Evolutionary conservation across 192 early-diverging fungal genomes (phyloP).

Genomic region (Phycomyces nitens): DNA sequence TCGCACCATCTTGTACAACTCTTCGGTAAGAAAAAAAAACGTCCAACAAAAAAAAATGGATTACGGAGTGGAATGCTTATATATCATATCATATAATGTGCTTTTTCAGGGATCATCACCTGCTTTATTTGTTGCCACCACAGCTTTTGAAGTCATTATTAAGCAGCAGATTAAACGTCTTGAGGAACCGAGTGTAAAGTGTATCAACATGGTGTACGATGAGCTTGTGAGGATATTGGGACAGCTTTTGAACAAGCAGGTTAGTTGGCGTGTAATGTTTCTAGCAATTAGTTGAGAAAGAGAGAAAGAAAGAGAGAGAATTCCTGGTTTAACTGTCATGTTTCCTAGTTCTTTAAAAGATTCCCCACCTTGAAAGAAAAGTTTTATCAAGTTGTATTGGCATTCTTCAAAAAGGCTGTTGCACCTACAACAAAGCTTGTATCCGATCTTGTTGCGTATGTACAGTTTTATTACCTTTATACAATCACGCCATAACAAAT

Average conservation of each 20-base stretch:
- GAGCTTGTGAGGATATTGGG: slow-evolving; percentile 96
- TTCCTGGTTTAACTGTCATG: too few species aligned
- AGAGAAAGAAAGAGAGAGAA: background rate
- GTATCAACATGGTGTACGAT: slow-evolving; percentile 94
- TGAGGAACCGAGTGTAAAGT: slow-evolving; percentile 97
- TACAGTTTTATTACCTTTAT: background rate
- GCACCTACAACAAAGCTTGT: slow-evolving; percentile 93
- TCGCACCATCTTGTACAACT: slow-evolving; percentile 97
- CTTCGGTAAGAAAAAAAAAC: slow-evolving; percentile 55
- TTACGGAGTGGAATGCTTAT: background rate
- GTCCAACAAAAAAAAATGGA: background rate
- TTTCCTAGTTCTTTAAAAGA: slow-evolving; percentile 75
- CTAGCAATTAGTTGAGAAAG: background rate
- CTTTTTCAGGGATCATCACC: slow-evolving; percentile 83
- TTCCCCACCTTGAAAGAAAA: slow-evolving; percentile 94
- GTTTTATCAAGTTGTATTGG: slow-evolving; percentile 92
- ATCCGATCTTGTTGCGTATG: slow-evolving; percentile 81
- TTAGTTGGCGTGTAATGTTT: too few species aligned
- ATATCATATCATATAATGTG: background rate
- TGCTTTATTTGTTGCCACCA: slow-evolving; percentile 97
- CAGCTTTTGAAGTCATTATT: slow-evolving; percentile 97
- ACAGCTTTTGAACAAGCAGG: slow-evolving; percentile 87
- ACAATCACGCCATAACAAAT: background rate
- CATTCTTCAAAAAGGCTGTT: slow-evolving; percentile 90
- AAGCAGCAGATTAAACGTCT: slow-evolving; percentile 98